Evolutionary conservation across 1,284 basidiomycete genomes (phyloP).

Genomic region (Paramarasmius palmivorus): DNA sequence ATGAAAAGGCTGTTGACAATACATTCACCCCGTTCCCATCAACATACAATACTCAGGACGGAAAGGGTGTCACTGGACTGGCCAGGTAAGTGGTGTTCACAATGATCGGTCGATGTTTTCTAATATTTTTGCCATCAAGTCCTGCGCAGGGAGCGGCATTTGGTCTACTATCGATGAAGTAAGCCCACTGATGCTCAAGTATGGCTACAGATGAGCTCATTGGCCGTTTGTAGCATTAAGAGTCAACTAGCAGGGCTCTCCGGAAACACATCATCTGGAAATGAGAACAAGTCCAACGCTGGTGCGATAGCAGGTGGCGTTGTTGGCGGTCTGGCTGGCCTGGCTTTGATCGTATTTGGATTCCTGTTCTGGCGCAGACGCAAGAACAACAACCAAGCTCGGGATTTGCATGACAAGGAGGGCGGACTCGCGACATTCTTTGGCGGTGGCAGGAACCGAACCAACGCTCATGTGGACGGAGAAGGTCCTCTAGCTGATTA

Average conservation of each 20-base stretch:
- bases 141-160: neutral
- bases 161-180: neutral
- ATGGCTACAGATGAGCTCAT: neutral
- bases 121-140: neutral
- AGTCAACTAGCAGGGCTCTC: neutral
- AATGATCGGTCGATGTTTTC: neutral
- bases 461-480: no score
- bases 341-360: neutral
- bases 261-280: neutral
- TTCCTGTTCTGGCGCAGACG: constrained; percentile 6
- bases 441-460: neutral
- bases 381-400: neutral
- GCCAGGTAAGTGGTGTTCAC: neutral
- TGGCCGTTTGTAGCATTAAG: neutral
- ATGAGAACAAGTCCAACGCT: neutral
- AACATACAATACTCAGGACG: neutral
- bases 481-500: no score
- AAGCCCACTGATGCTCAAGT: no score
- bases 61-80: neutral
- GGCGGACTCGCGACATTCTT: neutral
- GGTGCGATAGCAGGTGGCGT: constrained; percentile 11
- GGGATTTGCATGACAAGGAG: neutral
- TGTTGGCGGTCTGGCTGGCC: constrained; percentile 1
- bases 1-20: neutral
- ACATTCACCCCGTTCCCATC: neutral